A percentile compares a stretch with the other conserved stretches of the same genome.
phyloP scores from a whole-genome alignment of 1,284 basidiomycete genomes.

The Ceratobasidium sp. region DNA sequence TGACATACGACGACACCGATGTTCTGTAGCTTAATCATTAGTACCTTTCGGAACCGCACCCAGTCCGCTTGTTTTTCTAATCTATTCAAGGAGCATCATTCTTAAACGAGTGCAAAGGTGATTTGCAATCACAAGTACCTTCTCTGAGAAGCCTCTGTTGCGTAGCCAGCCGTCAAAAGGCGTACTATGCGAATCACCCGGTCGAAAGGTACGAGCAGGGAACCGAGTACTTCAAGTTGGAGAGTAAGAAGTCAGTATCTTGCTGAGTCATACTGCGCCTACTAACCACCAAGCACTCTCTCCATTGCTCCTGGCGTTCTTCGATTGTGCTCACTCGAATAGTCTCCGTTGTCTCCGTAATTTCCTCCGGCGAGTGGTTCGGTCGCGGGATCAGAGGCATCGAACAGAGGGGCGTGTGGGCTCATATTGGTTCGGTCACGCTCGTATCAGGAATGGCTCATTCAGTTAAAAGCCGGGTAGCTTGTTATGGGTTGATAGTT shows the following conservation, averaged over 20 bases:
- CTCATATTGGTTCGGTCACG: background rate
- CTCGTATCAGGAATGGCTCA: background rate
- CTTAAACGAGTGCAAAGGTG: background rate
- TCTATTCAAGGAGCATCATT: background rate
- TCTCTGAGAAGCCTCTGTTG: conserved; percentile 9
- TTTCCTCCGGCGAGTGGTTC: background rate
- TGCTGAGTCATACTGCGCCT: too few species aligned
- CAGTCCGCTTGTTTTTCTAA: conserved; percentile 27
- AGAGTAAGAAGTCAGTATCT: too few species aligned
- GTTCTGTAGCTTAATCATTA: conserved; percentile 35
- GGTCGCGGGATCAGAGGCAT: background rate
- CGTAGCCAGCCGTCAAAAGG: conserved; percentile 18
- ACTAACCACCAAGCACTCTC: too few species aligned
- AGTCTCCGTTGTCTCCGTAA: background rate
- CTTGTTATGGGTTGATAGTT: too few species aligned
- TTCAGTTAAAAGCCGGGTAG: background rate
- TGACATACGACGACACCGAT: conserved; percentile 29
- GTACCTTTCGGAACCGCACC: conserved; percentile 22
- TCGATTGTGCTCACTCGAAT: too few species aligned
- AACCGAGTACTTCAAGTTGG: too few species aligned
- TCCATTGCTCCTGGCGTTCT: too few species aligned
- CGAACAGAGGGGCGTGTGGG: background rate
- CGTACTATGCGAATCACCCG: background rate
- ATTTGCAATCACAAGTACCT: background rate
- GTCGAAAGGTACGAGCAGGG: background rate